These are phyloP conservation scores for Trichoderma harzianum DNA, from an alignment of 2,329 filamentous ascomycete species.

Conservation along the genomic window DNA sequence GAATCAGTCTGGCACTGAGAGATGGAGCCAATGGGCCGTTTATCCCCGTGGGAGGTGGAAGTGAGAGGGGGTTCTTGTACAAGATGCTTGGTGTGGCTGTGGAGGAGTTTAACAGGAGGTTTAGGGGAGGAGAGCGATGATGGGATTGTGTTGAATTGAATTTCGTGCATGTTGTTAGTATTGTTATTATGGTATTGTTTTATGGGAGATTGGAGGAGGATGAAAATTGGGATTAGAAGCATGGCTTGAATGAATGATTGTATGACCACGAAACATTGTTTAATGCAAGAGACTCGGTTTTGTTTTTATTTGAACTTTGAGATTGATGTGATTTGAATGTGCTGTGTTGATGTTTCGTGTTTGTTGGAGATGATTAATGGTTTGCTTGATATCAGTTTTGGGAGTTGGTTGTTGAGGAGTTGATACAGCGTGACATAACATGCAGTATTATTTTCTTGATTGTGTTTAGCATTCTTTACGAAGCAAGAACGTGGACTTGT, in stretches of 20 bases:
- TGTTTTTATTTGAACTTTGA: not conserved
- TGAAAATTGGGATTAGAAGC: not conserved
- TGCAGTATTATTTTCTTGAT: not conserved
- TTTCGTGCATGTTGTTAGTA: not conserved
- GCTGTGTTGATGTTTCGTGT: not conserved
- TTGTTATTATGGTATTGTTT: not conserved
- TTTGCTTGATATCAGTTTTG: not conserved
- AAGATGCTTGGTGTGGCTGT: slow-evolving; percentile 63
- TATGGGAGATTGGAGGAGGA: not conserved
- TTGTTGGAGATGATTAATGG: not conserved
- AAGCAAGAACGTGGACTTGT: not conserved
- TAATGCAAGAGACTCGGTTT: not conserved
- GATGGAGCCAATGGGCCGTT: slow-evolving; percentile 93
- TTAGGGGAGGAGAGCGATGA: slow-evolving; percentile 39
- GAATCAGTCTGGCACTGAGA: slow-evolving; percentile 81
- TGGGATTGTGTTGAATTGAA: not conserved
- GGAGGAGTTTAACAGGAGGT: slow-evolving; percentile 64
- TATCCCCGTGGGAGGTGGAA: slow-evolving; percentile 88
- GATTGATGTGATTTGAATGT: not conserved
- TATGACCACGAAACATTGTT: not conserved
- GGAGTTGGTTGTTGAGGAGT: not conserved
- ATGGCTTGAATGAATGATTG: not conserved
- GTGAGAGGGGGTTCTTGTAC: slow-evolving; percentile 61
- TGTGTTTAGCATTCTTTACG: not conserved
- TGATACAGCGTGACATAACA: not conserved